These are phyloP conservation scores for Spathaspora boniae DNA, from an alignment of 805 yeast genomes.

Conservation along the genomic window DNA sequence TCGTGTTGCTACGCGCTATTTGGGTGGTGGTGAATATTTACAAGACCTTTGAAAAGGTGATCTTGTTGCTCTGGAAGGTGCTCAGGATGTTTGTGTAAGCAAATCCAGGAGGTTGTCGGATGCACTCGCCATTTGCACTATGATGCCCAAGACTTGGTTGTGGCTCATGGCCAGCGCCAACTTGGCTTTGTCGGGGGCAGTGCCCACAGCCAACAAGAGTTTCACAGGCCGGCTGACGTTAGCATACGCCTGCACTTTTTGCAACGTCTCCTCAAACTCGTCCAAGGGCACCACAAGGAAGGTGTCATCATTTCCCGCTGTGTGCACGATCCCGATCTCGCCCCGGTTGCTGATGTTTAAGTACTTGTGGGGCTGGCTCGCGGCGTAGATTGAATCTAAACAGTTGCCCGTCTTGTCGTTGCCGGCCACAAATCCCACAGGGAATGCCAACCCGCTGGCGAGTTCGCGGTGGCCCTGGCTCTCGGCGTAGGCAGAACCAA, in stretches of 20 bases:
- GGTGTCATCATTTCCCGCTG: constrained; percentile 49
- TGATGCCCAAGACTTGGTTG: no score
- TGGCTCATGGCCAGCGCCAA: no score
- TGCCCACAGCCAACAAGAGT: no score
- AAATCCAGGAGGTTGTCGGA: no score
- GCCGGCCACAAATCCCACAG: constrained; percentile 43
- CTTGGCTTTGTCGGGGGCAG: no score
- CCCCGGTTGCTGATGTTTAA: constrained; percentile 47
- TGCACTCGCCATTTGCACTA: no score
- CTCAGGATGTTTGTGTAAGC: constrained; percentile 10
- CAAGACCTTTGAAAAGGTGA: constrained; percentile 25
- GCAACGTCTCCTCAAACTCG: no score
- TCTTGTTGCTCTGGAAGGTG: constrained; percentile 21
- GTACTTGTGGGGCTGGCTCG: constrained; percentile 44
- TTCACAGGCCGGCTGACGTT: no score
- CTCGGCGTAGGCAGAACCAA: constrained; percentile 43
- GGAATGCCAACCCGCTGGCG: constrained; percentile 48
- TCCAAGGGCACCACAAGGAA: constrained; percentile 37
- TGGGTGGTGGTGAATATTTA: constrained; percentile 55
- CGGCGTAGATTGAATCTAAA: constrained; percentile 44
- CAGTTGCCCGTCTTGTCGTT: constrained; percentile 24
- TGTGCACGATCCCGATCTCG: constrained; percentile 46
- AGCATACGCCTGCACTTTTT: no score
- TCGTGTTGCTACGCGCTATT: constrained; percentile 46
- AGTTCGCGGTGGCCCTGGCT: constrained; percentile 50